These are phyloP conservation scores for Zygoascus hellenicus DNA, from an alignment of 1,139 yeast species.

Conservation along the genomic window DNA sequence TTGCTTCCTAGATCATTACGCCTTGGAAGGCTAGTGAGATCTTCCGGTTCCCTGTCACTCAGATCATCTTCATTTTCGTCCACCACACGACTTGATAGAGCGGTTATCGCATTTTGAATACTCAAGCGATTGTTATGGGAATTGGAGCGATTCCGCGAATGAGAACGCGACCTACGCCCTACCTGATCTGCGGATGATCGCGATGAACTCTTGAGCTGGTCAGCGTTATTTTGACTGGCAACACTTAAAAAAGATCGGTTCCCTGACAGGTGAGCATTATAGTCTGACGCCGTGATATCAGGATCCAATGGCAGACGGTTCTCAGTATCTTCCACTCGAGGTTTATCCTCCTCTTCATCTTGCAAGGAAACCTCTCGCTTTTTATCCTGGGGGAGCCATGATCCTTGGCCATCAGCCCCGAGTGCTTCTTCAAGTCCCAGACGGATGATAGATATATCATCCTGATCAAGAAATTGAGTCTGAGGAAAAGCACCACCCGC, in stretches of 20 bases:
- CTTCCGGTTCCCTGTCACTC: background rate
- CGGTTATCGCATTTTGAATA: slow-evolving; percentile 6
- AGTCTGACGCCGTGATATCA: slow-evolving; percentile 6
- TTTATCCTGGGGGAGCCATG: slow-evolving; percentile 19
- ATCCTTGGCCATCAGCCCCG: slow-evolving; percentile 24
- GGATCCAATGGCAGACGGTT: slow-evolving; percentile 1
- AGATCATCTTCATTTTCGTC: slow-evolving; percentile 1
- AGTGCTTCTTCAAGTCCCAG: slow-evolving; percentile 25
- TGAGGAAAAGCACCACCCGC: background rate
- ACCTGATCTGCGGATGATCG: background rate
- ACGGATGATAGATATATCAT: slow-evolving; percentile 14
- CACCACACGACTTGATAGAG: slow-evolving; percentile 9
- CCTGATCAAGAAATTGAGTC: slow-evolving; percentile 3
- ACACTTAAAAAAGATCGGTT: background rate
- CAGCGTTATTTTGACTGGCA: background rate
- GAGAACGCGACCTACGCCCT: background rate
- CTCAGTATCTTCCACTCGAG: background rate
- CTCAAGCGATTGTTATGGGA: slow-evolving; percentile 1
- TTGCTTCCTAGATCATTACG: background rate
- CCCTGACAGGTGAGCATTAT: slow-evolving; percentile 2
- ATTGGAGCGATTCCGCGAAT: background rate
- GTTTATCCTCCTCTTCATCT: slow-evolving; percentile 7
- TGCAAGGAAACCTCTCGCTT: background rate
- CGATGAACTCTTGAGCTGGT: background rate
- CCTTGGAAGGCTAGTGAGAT: background rate